Percentiles rank a stretch among this genome's conserved stretches.
Evolutionary conservation across 805 yeast species (phyloP).

Genomic region (Lipomyces kockii): DNA sequence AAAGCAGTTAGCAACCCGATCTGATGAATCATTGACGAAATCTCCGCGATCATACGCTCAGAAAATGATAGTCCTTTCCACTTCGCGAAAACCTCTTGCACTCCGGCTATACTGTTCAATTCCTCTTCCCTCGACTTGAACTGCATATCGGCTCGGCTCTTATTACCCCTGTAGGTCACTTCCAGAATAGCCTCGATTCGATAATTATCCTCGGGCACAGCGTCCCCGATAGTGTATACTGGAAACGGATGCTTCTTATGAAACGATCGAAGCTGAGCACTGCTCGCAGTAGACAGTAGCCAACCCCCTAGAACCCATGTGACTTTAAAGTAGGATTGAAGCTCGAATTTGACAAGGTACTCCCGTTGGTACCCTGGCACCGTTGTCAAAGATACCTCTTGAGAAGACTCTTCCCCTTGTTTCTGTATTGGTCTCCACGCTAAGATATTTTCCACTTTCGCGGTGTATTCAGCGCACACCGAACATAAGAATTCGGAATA

Average conservation of each 20-base stretch:
- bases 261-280: constrained; percentile 15
- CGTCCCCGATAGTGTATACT: background rate
- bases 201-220: constrained; percentile 22
- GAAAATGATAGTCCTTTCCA: constrained; percentile 30
- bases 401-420: background rate
- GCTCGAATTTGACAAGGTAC: constrained; percentile 29
- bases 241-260: constrained; percentile 19
- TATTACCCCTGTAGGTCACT: constrained; percentile 13
- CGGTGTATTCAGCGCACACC: constrained; percentile 8
- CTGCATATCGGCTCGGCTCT: constrained; percentile 10
- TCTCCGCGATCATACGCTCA: constrained; percentile 12
- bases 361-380: constrained; percentile 26
- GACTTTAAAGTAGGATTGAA: constrained; percentile 25
- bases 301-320: constrained; percentile 34
- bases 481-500: constrained; percentile 19
- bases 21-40: background rate
- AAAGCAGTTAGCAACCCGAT: background rate
- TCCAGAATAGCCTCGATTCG: constrained; percentile 25
- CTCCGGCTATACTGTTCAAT: constrained; percentile 13
- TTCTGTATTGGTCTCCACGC: constrained; percentile 28
- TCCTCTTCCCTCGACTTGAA: constrained; percentile 21
- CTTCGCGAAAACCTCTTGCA: constrained; percentile 23
- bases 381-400: background rate
- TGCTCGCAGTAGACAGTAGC: constrained; percentile 12
- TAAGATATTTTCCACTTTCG: constrained; percentile 19